A percentile compares a stretch with the other conserved stretches of the same genome.
phyloP scores from a whole-genome alignment of 2,329 filamentous ascomycete species.

The Neonectria magnoliae region DNA sequence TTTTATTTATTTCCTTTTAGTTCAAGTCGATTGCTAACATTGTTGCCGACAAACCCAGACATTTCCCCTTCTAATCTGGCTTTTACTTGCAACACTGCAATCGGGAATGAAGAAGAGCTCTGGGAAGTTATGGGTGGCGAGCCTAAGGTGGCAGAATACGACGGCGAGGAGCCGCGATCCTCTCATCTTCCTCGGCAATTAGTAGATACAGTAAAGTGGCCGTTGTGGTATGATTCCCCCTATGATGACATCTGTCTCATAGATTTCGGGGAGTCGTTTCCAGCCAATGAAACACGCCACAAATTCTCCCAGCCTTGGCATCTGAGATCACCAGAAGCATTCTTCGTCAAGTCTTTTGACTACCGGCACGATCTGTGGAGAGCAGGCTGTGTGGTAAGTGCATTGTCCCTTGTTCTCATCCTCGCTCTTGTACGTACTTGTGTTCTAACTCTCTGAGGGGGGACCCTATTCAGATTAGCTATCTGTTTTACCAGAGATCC shows the following conservation, averaged over 20 bases:
- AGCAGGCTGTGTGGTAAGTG: conserved; percentile 19
- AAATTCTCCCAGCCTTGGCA: neutral
- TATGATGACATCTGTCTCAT: conserved; percentile 18
- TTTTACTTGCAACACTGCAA: conserved; percentile 7
- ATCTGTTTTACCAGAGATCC: neutral
- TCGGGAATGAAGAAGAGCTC: neutral
- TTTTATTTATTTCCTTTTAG: neutral
- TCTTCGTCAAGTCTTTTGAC: conserved; percentile 12
- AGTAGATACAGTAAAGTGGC: neutral
- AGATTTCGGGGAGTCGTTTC: conserved; percentile 23
- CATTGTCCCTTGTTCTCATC: neutral
- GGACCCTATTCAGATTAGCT: neutral
- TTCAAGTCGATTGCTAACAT: neutral
- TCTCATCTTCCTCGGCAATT: neutral
- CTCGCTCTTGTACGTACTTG: neutral
- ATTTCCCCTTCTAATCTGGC: conserved; percentile 1
- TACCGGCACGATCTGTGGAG: conserved; percentile 23
- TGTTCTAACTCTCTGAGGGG: neutral
- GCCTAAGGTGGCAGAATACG: neutral
- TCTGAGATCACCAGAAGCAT: conserved; percentile 17
- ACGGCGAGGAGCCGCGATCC: neutral
- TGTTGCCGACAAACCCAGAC: neutral
- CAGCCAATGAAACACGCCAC: neutral
- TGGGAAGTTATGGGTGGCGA: neutral
- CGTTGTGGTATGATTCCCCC: neutral